These are phyloP conservation scores for Jamesozyma hellenica DNA, from an alignment of 805 yeast genomes.

Conservation along the genomic window DNA sequence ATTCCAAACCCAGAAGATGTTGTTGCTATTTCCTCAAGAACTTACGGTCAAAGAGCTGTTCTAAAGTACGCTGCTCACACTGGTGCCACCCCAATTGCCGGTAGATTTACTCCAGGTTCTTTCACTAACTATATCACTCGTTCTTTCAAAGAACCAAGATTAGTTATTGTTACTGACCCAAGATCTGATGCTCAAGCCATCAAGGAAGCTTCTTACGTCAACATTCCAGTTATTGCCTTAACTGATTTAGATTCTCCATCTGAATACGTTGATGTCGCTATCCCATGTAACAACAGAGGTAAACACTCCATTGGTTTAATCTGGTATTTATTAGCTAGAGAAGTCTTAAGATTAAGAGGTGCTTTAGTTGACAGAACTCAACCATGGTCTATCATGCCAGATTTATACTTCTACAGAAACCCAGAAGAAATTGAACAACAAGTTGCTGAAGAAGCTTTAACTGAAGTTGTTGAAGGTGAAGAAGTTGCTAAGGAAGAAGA, in stretches of 20 bases:
- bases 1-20: constrained; percentile 97
- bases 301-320: constrained; percentile 98
- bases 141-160: constrained; percentile 99
- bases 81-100: constrained; percentile 99
- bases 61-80: constrained; percentile 99
- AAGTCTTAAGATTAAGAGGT: constrained; percentile 98
- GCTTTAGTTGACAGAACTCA: constrained; percentile 91
- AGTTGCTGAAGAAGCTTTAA: constrained; percentile 58
- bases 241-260: constrained; percentile 98
- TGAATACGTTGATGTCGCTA: constrained; percentile 98
- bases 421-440: constrained; percentile 95
- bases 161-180: constrained; percentile 98
- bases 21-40: constrained; percentile 97
- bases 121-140: constrained; percentile 99
- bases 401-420: constrained; percentile 99
- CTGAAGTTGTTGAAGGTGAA: constrained; percentile 58
- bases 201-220: constrained; percentile 98
- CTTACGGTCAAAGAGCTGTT: constrained; percentile 99
- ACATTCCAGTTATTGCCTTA: constrained; percentile 99
- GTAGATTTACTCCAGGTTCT: constrained; percentile 99
- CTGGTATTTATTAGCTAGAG: constrained; percentile 99
- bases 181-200: constrained; percentile 99
- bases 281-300: constrained; percentile 99
- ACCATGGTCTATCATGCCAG: constrained; percentile 99
- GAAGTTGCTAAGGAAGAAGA: constrained; percentile 61